Conservation (phyloP, 148 eudicot species). For the Rhododendron molle region DNA sequence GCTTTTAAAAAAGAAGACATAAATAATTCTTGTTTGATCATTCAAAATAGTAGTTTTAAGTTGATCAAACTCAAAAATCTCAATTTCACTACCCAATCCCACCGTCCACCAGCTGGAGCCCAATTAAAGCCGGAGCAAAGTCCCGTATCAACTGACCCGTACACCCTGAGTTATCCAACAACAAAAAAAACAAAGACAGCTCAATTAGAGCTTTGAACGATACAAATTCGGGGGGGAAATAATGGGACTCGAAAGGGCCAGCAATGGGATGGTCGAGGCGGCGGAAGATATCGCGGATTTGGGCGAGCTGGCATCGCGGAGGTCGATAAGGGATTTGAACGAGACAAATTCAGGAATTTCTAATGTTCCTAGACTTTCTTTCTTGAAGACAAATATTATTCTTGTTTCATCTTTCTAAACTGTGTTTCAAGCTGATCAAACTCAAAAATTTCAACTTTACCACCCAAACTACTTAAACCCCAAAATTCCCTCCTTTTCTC, state of each 20-base stretch:
- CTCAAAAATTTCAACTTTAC: neutral
- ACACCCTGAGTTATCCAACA: no score
- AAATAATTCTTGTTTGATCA: neutral
- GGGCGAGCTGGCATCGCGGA: conserved; percentile 52
- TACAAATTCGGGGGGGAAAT: neutral
- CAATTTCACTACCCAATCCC: neutral
- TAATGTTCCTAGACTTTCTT: no score
- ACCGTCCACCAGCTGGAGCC: no score
- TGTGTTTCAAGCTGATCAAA: neutral
- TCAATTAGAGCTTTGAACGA: neutral
- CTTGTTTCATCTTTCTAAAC: neutral
- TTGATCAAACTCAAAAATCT: no score
- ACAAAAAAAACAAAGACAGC: no score
- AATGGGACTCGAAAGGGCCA: conserved; percentile 87
- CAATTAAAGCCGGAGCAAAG: no score
- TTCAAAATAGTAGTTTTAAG: neutral
- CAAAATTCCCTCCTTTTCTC: neutral
- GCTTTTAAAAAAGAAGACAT: neutral
- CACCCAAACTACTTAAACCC: neutral
- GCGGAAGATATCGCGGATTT: conserved; percentile 56
- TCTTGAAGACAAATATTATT: no score
- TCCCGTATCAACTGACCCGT: no score
- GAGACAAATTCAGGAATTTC: no score
- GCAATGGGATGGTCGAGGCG: conserved; percentile 69
- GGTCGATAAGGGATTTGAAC: conserved; percentile 34